These are phyloP conservation scores for Fusarium sp. DNA, from an alignment of 2,329 filamentous ascomycete genomes.

Conservation along the genomic window DNA sequence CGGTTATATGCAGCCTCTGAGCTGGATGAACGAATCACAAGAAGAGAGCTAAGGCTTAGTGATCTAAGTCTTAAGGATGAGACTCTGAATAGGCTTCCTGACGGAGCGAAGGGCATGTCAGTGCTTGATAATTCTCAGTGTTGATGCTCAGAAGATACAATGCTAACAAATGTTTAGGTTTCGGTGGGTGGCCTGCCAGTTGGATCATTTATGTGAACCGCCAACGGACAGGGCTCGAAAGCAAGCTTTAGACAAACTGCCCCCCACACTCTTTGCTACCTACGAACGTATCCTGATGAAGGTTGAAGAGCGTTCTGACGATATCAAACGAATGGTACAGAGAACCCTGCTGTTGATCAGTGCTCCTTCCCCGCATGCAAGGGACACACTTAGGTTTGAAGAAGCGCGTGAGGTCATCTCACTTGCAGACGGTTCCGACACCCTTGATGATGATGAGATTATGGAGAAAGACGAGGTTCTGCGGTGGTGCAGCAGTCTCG, in stretches of 20 bases:
- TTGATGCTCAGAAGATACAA: no score
- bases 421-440: neutral
- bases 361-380: neutral
- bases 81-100: neutral
- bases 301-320: neutral
- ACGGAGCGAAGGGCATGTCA: neutral
- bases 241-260: neutral
- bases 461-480: neutral
- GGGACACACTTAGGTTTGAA: neutral
- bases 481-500: neutral
- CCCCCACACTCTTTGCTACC: neutral
- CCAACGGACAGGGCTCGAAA: neutral
- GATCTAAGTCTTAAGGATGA: neutral
- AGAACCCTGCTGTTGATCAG: neutral
- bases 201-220: slow-evolving; percentile 1
- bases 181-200: slow-evolving; percentile 1
- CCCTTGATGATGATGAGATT: neutral
- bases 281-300: neutral
- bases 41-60: neutral
- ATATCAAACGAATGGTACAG: neutral
- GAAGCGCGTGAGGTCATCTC: neutral
- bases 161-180: neutral
- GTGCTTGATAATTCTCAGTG: neutral
- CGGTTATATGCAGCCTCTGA: slow-evolving; percentile 9
- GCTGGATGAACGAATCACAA: slow-evolving; percentile 1